Evolutionary conservation across 345 rosid genomes (phyloP).

Genomic region (Clausena lansium): DNA sequence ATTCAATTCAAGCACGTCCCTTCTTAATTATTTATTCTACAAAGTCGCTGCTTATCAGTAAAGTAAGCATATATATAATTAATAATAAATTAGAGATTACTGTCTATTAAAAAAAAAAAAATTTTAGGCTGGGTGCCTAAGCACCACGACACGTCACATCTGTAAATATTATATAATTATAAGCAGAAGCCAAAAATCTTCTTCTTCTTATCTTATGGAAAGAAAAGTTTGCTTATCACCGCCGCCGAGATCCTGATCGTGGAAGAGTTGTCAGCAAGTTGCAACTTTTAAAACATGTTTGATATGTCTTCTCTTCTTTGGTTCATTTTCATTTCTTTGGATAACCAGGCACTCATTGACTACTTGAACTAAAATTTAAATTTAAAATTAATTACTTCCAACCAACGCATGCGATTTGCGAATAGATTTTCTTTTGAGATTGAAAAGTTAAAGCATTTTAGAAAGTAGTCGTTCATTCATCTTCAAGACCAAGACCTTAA

Average conservation of each 20-base stretch:
- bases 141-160: too few relatives aligned
- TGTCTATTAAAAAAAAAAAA: neutral
- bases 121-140: too few relatives aligned
- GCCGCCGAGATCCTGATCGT: neutral
- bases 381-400: neutral
- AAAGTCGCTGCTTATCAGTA: slow-evolving; percentile 11
- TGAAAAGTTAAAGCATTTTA: neutral
- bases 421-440: neutral
- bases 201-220: neutral
- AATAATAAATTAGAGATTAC: too few relatives aligned
- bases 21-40: neutral
- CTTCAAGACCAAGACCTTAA: too few relatives aligned
- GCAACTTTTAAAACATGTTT: neutral
- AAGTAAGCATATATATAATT: too few relatives aligned
- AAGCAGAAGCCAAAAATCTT: neutral
- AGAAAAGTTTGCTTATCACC: slow-evolving; percentile 15
- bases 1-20: slow-evolving; percentile 28
- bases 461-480: neutral
- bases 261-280: neutral
- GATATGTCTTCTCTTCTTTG: too few relatives aligned
- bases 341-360: slow-evolving; percentile 16
- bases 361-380: neutral
- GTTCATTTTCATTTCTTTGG: neutral
- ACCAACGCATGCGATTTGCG: too few relatives aligned
- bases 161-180: neutral